Base-by-base conservation (phyloP, 495 filamentous ascomycete genomes). In the Cetradonia linearis region DNA sequence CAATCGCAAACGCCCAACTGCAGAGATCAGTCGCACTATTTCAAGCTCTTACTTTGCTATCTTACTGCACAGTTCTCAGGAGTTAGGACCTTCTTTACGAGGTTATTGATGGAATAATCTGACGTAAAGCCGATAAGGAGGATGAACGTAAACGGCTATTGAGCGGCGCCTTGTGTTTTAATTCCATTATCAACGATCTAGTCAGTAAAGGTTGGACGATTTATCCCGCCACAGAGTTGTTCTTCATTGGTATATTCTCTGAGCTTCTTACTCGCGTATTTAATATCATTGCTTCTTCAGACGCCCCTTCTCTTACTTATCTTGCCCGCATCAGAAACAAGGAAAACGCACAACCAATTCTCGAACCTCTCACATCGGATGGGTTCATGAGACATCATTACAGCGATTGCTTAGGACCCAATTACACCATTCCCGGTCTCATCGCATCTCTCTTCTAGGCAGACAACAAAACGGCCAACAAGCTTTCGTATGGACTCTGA, bases 1-100 rank as follows among this genome's bases (percentile, higher is more conserved):
- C 54, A 27, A 3, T 56, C 13, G 37, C 36, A 14, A 56, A 56
- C 31, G 54, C 54, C 54, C 20, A 56, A 36, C 36, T 38, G 4
- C 36, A 56, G 54, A 56, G 31, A 56, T 56, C 54, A 38, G 34
- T 56, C 31, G 54, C 54, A 27, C 2, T 2, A 25, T 56, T 56
- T 33, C 54, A 56, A 56, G 54, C 13, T 56, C 54, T 56, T n/a
- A 38, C 37, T 31, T 56, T 56, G 36, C 54, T 56, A 11, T 56
- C 54, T 23, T 56, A 56, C 54, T 56, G 54, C n/a, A 16, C 34
- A 38, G 54, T 56, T 56, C 54, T 56, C 36, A 56, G 54, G 54
- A 56, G 37, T 36, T 14, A 11, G 31, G 54, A 11, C 36, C 1
- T 56, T 56, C 18, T 31, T 56, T 56, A 56, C 54, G 54, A 56